Conservation (phyloP, 345 rosid genomes). For the Triadica sebifera region DNA sequence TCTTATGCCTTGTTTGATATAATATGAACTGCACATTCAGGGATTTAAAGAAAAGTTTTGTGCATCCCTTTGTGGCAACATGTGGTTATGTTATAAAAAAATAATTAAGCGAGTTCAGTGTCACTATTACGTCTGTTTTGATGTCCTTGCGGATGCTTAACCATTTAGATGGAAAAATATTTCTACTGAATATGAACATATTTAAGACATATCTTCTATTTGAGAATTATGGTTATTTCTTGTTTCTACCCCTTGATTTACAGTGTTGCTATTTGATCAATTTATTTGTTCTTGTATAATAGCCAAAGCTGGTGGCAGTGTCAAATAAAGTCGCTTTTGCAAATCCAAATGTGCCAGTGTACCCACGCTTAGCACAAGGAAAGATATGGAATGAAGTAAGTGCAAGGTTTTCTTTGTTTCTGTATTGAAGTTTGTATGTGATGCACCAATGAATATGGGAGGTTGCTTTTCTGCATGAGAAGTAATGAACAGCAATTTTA, state of each 20-base stretch:
- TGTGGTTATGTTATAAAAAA: too few species aligned
- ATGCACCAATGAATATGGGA: neutral
- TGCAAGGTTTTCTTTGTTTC: neutral
- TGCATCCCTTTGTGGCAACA: too few species aligned
- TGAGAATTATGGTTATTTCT: neutral
- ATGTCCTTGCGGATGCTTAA: neutral
- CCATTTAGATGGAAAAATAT: neutral
- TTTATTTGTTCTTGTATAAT: constrained; percentile 6
- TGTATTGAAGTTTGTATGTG: neutral
- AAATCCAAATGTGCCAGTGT: constrained; percentile 68
- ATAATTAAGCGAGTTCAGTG: too few species aligned
- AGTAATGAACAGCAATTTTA: neutral
- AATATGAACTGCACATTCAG: too few species aligned
- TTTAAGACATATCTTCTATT: neutral
- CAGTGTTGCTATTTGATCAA: neutral
- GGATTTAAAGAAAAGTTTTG: too few species aligned
- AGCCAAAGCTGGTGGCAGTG: constrained; percentile 71
- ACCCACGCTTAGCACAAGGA: constrained; percentile 71
- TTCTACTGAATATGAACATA: neutral
- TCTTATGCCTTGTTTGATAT: too few species aligned
- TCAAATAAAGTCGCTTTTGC: constrained; percentile 53
- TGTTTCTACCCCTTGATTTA: neutral
- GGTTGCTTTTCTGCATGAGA: neutral
- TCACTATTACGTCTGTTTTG: too few species aligned
- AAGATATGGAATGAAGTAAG: constrained; percentile 72